Percentiles rank a stretch among this genome's conserved stretches.
These are phyloP conservation scores for Hanseniaspora occidentalis DNA, from an alignment of 805 yeast species.

Conservation along the genomic window DNA sequence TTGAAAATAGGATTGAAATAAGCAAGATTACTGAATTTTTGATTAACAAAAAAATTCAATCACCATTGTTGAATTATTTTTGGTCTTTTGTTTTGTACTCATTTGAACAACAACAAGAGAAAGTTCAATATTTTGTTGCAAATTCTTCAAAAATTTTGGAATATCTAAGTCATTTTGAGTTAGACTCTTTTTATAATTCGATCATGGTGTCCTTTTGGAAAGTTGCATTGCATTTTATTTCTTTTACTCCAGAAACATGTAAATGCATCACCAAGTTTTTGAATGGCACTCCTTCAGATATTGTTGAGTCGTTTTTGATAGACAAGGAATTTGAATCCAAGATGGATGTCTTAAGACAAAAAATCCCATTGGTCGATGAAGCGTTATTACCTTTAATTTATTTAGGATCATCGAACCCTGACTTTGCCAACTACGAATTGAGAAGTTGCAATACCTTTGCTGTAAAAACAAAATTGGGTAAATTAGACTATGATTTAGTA, in stretches of 20 bases:
- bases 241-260: constrained; percentile 28
- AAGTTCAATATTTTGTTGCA: constrained; percentile 5
- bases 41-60: constrained; percentile 25
- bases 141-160: constrained; percentile 7
- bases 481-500: constrained; percentile 29
- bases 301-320: constrained; percentile 28
- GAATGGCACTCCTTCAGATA: constrained; percentile 23
- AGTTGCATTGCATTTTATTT: constrained; percentile 31
- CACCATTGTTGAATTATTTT: constrained; percentile 40
- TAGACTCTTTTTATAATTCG: constrained; percentile 40
- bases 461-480: constrained; percentile 29
- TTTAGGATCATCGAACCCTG: constrained; percentile 48
- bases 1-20: constrained; percentile 29
- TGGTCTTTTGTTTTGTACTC: constrained; percentile 56
- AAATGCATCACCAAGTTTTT: constrained; percentile 20
- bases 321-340: constrained; percentile 24
- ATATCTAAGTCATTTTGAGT: constrained; percentile 10
- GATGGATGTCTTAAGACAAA: constrained; percentile 43
- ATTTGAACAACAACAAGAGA: constrained; percentile 20
- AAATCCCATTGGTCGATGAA: constrained; percentile 49
- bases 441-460: constrained; percentile 49
- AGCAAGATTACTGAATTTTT: constrained; percentile 30
- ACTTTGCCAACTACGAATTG: constrained; percentile 55
- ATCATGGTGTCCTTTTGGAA: constrained; percentile 26
- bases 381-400: constrained; percentile 48